These are phyloP conservation scores for Aspergillus mulundensis DNA, from an alignment of 495 filamentous ascomycete species.

Conservation along the genomic window DNA sequence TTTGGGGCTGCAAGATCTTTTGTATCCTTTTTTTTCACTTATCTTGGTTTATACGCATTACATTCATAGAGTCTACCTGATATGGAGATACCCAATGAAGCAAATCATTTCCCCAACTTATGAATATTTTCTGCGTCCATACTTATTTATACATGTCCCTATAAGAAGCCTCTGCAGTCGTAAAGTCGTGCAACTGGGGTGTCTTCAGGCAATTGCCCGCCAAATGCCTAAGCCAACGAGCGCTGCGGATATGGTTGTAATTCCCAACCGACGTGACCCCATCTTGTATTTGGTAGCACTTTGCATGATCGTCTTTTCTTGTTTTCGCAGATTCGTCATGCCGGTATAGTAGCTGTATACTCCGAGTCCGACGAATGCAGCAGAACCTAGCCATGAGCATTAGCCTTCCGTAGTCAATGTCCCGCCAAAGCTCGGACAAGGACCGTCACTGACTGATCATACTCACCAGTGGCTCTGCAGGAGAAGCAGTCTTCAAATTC, in stretches of 20 bases:
- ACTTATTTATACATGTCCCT: constrained; percentile 10
- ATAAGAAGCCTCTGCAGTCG: background rate
- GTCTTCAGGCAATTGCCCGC: constrained; percentile 49
- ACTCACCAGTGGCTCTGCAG: constrained; percentile 65
- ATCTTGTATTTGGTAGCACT: constrained; percentile 75
- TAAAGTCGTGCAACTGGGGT: too few species aligned
- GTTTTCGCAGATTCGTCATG: constrained; percentile 65
- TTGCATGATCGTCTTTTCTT: constrained; percentile 63
- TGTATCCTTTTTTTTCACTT: constrained; percentile 14
- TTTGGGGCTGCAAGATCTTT: background rate
- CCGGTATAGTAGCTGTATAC: constrained; percentile 84
- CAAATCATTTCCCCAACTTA: too few species aligned
- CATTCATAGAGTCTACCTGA: constrained; percentile 42
- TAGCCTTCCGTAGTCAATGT: background rate
- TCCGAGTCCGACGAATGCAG: constrained; percentile 85
- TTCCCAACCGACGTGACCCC: constrained; percentile 62
- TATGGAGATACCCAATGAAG: constrained; percentile 39
- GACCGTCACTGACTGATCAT: background rate
- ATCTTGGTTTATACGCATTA: constrained; percentile 17
- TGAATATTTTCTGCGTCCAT: constrained; percentile 7
- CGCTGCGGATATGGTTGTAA: constrained; percentile 64
- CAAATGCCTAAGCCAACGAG: constrained; percentile 68
- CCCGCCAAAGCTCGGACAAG: background rate
- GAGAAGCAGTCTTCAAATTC: constrained; percentile 64
- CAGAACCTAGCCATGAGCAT: constrained; percentile 53